Evolutionary conservation across 305 asterid genomes (phyloP).

Genomic region (Rubia peregrina): DNA sequence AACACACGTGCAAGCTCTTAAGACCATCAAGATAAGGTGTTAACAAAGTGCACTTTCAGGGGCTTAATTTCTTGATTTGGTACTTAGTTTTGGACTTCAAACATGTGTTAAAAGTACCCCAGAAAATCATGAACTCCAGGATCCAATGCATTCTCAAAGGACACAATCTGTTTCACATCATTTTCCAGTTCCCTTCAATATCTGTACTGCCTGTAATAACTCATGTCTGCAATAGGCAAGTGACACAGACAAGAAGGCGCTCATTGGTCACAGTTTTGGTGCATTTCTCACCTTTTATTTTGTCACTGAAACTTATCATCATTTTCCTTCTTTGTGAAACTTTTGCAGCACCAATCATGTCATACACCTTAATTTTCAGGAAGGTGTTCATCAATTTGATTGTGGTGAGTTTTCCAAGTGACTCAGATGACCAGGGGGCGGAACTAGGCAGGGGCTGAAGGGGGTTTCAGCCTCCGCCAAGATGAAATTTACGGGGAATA

Average conservation of each 20-base stretch:
- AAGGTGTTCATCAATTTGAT: too few relatives aligned
- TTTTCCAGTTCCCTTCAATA: slow-evolving; percentile 12
- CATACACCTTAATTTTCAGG: background rate
- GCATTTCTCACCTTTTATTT: background rate
- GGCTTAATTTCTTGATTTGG: background rate
- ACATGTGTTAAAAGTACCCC: background rate
- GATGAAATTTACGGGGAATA: too few relatives aligned
- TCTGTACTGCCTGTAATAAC: background rate
- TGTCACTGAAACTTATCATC: slow-evolving; percentile 11
- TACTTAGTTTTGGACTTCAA: background rate
- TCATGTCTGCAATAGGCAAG: background rate
- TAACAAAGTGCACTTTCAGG: background rate
- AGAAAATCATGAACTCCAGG: background rate
- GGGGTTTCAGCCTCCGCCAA: too few relatives aligned
- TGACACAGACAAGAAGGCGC: background rate
- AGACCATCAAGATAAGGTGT: too few relatives aligned
- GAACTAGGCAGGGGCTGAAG: too few relatives aligned
- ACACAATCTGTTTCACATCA: slow-evolving; percentile 13
- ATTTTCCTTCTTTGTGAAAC: slow-evolving; percentile 11
- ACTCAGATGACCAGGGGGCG: too few relatives aligned
- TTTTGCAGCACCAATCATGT: slow-evolving; percentile 12
- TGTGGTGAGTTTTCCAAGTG: too few relatives aligned
- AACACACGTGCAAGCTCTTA: too few relatives aligned
- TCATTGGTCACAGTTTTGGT: slow-evolving; percentile 5
- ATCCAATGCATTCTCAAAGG: slow-evolving; percentile 12